Evolutionary conservation across 371 early-diverging fungal species (phyloP), one percentile per base, ranked within the genome.

Genomic region (Umbelopsis sp.): DNA sequence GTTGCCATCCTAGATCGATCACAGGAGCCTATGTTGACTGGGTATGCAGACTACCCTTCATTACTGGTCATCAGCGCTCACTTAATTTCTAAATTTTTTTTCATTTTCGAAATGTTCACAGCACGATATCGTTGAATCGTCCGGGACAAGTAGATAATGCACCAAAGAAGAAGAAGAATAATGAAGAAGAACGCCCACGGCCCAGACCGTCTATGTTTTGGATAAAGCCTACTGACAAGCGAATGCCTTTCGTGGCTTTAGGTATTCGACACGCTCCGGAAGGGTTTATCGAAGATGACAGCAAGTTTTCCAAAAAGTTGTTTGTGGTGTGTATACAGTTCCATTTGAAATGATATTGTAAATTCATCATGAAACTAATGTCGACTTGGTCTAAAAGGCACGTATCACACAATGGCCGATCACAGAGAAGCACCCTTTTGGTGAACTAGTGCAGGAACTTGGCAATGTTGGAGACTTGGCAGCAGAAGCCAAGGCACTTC

Each of bases 201-300:
- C 29, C 51, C 48, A 9, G 48, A 52, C 50, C 63, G 12, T 63
- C 44, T 24, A 32, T 66, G 8, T 69, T 67, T n/a, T 91, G 89
- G 89, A 90, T 93, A 74, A 83, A 78, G 66, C 91, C 93, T 3
- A 79, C 76, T 16, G 91, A 92, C 72, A 75, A 76, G n/a, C 85
- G 89, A 0, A 71, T 81, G 14, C 93, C 93, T 0, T 68, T 85
- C 14, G 75, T 93, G 64, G 77, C 81, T 5, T 79, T 93, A 24
- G 82, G 85, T 5, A 51, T 75, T 24, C 74, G 74, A 11, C 63
- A 83, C 7, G 88, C 85, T 0, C 83, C 88, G 2, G 22, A 29
- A 3, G 80, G 79, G 38, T 52, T 83, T 1, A 8, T 79, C 0
- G 63, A 53, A 0, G 69, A 77, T 12, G 72, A 69, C 18, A 66